These are phyloP conservation scores for Aspergillus pseudoglaucus DNA, from an alignment of 2,329 filamentous ascomycete species.

Conservation along the genomic window DNA sequence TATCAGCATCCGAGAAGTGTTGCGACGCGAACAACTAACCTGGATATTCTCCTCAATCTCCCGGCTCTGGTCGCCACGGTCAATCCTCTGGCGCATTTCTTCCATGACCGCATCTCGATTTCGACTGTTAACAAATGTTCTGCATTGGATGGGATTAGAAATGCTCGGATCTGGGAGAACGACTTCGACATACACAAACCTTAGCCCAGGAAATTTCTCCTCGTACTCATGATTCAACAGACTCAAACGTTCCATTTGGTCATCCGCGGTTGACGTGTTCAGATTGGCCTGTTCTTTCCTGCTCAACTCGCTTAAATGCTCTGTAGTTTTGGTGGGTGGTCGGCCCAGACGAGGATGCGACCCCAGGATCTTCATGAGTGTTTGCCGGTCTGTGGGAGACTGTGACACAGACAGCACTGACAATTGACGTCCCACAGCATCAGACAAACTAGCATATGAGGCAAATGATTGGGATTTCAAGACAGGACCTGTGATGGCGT, in stretches of 20 bases:
- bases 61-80: constrained; percentile 54
- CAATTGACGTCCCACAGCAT: constrained; percentile 58
- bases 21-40: constrained; percentile 43
- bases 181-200: constrained; percentile 51
- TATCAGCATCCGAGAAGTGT: neutral
- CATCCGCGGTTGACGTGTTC: constrained; percentile 46
- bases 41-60: constrained; percentile 70
- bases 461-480: constrained; percentile 55
- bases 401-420: constrained; percentile 50
- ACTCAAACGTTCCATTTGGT: constrained; percentile 46
- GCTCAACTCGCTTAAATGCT: constrained; percentile 65
- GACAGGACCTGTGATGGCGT: constrained; percentile 62
- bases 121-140: constrained; percentile 81
- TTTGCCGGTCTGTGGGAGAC: constrained; percentile 46
- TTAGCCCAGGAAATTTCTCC: constrained; percentile 67
- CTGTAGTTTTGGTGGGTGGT: constrained; percentile 42
- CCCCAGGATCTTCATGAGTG: constrained; percentile 65
- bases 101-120: constrained; percentile 67
- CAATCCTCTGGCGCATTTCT: constrained; percentile 72
- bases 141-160: constrained; percentile 18
- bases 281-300: constrained; percentile 75
- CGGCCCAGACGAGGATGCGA: constrained; percentile 80
- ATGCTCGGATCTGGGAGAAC: constrained; percentile 16
- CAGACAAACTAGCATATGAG: constrained; percentile 65
- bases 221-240: constrained; percentile 73